These are phyloP conservation scores for Suhomyces bolitotheri DNA, from an alignment of 1,139 yeast genomes.

Conservation along the genomic window DNA sequence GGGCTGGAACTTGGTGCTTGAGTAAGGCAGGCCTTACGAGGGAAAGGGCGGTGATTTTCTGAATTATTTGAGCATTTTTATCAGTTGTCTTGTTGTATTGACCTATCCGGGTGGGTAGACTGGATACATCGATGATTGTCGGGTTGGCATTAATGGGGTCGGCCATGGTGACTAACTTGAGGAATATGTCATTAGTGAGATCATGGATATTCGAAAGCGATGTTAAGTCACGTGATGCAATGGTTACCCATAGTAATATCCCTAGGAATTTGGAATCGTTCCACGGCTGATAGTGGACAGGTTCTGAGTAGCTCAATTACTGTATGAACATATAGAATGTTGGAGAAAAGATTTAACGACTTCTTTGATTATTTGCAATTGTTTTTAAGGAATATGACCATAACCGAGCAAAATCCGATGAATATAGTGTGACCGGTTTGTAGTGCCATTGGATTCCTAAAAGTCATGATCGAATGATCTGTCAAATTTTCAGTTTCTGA, in stretches of 20 bases:
- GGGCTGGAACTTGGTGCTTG: constrained; percentile 4
- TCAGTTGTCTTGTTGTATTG: constrained; percentile 17
- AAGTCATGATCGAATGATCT: no score
- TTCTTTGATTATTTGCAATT: no score
- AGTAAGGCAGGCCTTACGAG: constrained; percentile 14
- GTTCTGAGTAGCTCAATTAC: not conserved
- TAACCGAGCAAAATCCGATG: no score
- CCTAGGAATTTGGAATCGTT: not conserved
- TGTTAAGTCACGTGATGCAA: not conserved
- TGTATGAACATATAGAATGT: no score
- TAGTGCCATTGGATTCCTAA: no score
- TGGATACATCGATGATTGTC: constrained; percentile 70
- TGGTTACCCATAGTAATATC: not conserved
- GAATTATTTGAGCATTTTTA: constrained; percentile 21
- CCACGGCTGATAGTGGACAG: not conserved
- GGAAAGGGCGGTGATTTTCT: constrained; percentile 27
- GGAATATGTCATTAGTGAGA: not conserved
- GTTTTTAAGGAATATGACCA: no score
- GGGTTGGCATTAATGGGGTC: constrained; percentile 95
- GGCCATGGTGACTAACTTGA: constrained; percentile 43
- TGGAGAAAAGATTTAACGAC: no score
- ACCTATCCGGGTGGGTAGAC: constrained; percentile 66
- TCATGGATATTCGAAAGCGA: no score
- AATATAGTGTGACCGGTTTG: no score
- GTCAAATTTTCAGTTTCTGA: no score